Evolutionary conservation across 306 rosid genomes (phyloP).

Genomic region (Lathyrus tuberosus): DNA sequence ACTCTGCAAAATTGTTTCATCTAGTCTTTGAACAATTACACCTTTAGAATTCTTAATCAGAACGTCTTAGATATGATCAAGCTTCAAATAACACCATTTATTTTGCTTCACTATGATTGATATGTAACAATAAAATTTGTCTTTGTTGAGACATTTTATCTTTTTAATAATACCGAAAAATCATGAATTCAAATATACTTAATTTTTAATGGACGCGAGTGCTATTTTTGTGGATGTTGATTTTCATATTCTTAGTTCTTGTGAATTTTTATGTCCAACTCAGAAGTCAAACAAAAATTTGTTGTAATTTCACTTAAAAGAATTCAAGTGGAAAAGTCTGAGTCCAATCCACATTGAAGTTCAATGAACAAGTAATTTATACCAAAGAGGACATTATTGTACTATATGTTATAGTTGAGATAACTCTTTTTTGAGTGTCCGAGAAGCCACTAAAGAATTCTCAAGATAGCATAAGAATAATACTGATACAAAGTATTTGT

Average conservation of each 20-base stretch:
- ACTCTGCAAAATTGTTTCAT: constrained; percentile 10
- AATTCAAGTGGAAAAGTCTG: constrained; percentile 4
- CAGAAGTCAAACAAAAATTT: constrained; percentile 24
- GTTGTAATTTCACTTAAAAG: too few relatives aligned
- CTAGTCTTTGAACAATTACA: constrained; percentile 20
- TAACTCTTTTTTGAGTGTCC: constrained; percentile 23
- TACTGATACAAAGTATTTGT: constrained; percentile 14
- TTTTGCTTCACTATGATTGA: constrained; percentile 12
- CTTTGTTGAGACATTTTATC: constrained; percentile 15
- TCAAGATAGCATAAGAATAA: constrained; percentile 3
- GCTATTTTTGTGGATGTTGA: constrained; percentile 1
- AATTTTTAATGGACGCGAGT: neutral
- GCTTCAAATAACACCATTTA: too few relatives aligned
- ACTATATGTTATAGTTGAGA: constrained; percentile 11
- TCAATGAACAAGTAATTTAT: constrained; percentile 27
- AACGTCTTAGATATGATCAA: too few relatives aligned
- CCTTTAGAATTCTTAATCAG: constrained; percentile 13
- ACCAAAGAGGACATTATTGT: constrained; percentile 27
- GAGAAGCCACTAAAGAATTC: constrained; percentile 22
- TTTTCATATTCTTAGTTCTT: constrained; percentile 23
- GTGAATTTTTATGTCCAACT: neutral
- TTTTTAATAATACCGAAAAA: neutral
- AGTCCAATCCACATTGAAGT: constrained; percentile 15
- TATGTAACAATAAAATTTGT: constrained; percentile 6
- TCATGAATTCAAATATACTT: neutral